Conservation (phyloP, 2,329 filamentous ascomycete species). For the Botrytis tulipae region DNA sequence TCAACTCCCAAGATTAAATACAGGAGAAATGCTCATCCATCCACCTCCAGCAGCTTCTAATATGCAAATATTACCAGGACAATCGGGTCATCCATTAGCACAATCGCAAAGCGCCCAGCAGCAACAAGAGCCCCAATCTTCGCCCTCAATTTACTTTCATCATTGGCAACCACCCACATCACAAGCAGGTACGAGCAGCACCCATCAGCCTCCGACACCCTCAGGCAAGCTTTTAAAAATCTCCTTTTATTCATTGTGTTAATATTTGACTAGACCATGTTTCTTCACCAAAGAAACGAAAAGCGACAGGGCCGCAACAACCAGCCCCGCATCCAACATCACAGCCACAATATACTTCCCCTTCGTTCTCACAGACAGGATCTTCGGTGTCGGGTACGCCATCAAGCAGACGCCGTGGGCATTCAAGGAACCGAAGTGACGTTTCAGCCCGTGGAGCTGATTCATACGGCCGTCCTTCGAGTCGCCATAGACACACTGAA, state of each 20-base stretch:
- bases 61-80: constrained; percentile 46
- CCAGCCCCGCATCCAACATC: constrained; percentile 48
- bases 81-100: constrained; percentile 47
- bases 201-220: constrained; percentile 69
- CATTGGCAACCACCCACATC: constrained; percentile 84
- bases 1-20: constrained; percentile 45
- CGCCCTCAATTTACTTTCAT: constrained; percentile 82
- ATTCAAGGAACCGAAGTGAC: constrained; percentile 65
- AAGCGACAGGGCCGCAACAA: constrained; percentile 60
- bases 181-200: constrained; percentile 53
- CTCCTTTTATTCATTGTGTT: constrained; percentile 42
- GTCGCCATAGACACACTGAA: constrained; percentile 40
- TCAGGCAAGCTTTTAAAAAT: constrained; percentile 61
- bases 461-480: constrained; percentile 42
- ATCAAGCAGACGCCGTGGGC: constrained; percentile 54
- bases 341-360: constrained; percentile 49
- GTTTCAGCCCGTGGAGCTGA: constrained; percentile 42
- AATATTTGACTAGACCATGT: constrained; percentile 54
- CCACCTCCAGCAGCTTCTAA: constrained; percentile 41
- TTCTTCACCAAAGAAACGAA: constrained; percentile 83
- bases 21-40: constrained; percentile 43
- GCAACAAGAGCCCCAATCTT: constrained; percentile 58
- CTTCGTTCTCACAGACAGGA: constrained; percentile 55
- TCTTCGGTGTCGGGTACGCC: constrained; percentile 53
- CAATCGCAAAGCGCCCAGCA: constrained; percentile 50